Conservation (phyloP, 108 stramenopile genomes). For the Mayamaea pseudoterrestris region DNA sequence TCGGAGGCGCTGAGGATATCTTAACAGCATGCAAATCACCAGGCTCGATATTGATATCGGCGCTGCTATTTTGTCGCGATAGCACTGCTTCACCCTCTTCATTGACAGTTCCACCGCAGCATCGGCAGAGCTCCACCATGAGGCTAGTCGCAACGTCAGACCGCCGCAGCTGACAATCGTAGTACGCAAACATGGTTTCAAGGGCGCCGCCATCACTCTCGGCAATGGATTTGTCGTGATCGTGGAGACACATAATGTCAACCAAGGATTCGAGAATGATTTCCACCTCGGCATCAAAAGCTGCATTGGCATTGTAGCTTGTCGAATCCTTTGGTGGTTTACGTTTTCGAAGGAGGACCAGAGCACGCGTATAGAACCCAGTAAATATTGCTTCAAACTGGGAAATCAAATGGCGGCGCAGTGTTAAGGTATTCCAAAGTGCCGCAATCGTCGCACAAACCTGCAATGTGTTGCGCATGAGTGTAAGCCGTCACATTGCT, state of each 20-base stretch:
- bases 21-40: neutral
- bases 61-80: neutral
- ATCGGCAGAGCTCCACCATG: constrained; percentile 65
- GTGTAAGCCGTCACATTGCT: no score
- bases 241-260: constrained; percentile 64
- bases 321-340: constrained; percentile 39
- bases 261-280: constrained; percentile 79
- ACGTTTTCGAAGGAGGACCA: constrained; percentile 56
- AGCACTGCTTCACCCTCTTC: constrained; percentile 40
- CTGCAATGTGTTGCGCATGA: no score
- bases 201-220: constrained; percentile 38
- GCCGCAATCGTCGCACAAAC: constrained; percentile 61
- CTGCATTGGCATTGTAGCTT: constrained; percentile 53
- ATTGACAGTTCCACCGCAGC: constrained; percentile 62
- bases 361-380: constrained; percentile 78
- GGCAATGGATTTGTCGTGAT: constrained; percentile 24
- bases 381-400: constrained; percentile 78
- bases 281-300: constrained; percentile 74
- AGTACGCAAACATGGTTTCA: constrained; percentile 66
- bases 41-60: neutral
- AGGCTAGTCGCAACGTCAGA: constrained; percentile 68
- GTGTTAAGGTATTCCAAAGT: constrained; percentile 44
- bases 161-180: constrained; percentile 62
- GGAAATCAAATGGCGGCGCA: constrained; percentile 37
- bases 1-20: neutral